Evolutionary conservation across 331 rosid species (phyloP).

Genomic region (Phaseolus coccineus): DNA sequence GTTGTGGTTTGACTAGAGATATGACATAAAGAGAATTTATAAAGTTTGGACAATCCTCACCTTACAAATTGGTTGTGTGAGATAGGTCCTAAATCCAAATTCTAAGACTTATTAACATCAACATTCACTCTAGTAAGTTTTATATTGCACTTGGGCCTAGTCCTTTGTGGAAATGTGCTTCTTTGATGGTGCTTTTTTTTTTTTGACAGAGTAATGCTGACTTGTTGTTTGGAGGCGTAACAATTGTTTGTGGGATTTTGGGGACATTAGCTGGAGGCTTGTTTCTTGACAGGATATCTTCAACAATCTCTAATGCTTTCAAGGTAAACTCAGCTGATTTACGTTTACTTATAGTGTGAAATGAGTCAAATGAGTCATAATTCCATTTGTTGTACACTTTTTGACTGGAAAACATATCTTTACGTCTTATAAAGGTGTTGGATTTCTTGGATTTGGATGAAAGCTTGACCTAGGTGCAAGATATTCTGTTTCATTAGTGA

Average conservation of each 20-base stretch:
- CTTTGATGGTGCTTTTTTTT: slow-evolving; percentile 43
- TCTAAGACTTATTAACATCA: neutral
- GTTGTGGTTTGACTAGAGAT: neutral
- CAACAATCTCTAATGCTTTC: slow-evolving; percentile 85
- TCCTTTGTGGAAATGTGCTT: slow-evolving; percentile 29
- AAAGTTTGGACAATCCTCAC: no score
- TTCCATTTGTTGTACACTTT: neutral
- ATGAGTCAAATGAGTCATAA: slow-evolving; percentile 20
- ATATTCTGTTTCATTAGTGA: slow-evolving; percentile 11
- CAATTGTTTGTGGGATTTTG: slow-evolving; percentile 80
- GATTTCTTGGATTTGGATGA: slow-evolving; percentile 29
- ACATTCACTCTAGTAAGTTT: slow-evolving; percentile 36
- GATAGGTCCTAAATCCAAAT: neutral
- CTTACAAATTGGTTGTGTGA: no score
- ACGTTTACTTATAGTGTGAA: slow-evolving; percentile 19
- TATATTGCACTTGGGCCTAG: neutral
- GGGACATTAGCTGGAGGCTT: slow-evolving; percentile 92
- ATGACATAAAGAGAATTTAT: no score
- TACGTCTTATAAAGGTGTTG: slow-evolving; percentile 2
- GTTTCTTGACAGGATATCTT: slow-evolving; percentile 76
- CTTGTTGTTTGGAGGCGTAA: slow-evolving; percentile 86
- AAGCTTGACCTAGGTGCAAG: slow-evolving; percentile 30
- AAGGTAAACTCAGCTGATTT: slow-evolving; percentile 63
- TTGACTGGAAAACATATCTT: slow-evolving; percentile 28
- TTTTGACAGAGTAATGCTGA: slow-evolving; percentile 76